Conservation (phyloP, 768 basidiomycete species). For the Glaciozyma martinii region DNA sequence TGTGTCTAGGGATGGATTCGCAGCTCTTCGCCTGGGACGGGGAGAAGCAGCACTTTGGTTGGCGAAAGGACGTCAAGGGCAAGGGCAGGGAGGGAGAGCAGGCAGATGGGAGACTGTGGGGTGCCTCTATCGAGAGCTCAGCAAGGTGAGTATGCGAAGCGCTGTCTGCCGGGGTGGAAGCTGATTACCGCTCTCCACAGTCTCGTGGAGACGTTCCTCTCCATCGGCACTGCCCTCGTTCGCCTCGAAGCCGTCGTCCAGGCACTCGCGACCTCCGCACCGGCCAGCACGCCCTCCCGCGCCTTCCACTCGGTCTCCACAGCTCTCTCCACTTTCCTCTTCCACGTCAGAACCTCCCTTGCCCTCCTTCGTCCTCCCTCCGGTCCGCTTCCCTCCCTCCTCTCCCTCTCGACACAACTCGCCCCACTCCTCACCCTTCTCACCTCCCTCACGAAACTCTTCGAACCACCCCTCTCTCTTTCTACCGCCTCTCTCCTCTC, state of each 20-base stretch:
- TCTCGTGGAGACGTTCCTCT: conserved; percentile 22
- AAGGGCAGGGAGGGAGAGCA: background rate
- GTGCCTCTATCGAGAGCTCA: background rate
- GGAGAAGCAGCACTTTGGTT: background rate
- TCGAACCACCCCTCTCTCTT: background rate
- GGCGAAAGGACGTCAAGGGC: background rate
- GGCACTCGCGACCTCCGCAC: background rate
- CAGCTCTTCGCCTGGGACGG: background rate
- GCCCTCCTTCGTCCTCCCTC: background rate
- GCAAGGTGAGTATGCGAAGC: background rate
- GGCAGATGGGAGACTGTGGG: background rate
- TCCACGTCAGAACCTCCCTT: background rate
- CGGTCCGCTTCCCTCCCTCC: background rate
- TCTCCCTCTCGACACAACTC: background rate
- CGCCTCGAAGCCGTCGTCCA: conserved; percentile 2
- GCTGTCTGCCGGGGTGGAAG: no score
- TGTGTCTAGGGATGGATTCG: background rate
- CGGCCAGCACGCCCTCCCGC: background rate
- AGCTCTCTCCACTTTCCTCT: background rate
- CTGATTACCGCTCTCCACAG: conserved; percentile 1
- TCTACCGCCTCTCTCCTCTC: background rate
- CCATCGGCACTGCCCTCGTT: conserved; percentile 24
- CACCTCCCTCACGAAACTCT: background rate
- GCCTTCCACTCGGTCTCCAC: background rate
- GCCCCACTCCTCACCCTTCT: background rate